Evolutionary conservation across 768 basidiomycete species (phyloP).

Genomic region (Lactarius sanguifluus): DNA sequence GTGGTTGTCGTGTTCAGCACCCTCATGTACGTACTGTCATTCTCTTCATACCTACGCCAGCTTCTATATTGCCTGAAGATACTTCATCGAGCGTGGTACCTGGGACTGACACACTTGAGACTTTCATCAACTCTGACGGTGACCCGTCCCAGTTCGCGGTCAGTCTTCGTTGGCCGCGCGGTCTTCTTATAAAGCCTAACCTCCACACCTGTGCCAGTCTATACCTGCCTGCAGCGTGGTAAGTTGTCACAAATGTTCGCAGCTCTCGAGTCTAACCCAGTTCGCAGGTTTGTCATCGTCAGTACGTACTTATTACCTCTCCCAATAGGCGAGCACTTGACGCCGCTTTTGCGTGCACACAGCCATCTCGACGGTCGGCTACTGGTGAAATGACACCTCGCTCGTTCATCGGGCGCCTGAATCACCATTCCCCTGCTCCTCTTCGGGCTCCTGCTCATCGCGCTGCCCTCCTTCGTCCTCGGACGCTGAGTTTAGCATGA

Average conservation of each 20-base stretch:
- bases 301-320: slow-evolving; percentile 49
- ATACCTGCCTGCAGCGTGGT: slow-evolving; percentile 83
- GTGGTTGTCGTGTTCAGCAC: slow-evolving; percentile 87
- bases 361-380: slow-evolving; percentile 90
- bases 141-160: slow-evolving; percentile 79
- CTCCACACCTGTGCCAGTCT: slow-evolving; percentile 39
- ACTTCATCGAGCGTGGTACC: slow-evolving; percentile 86
- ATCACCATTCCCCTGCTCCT: slow-evolving; percentile 84
- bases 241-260: slow-evolving; percentile 36
- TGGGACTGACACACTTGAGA: slow-evolving; percentile 82
- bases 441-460: slow-evolving; percentile 86
- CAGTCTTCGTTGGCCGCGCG: slow-evolving; percentile 30
- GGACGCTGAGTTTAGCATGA: slow-evolving; percentile 87
- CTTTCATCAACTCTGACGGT: slow-evolving; percentile 83
- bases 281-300: slow-evolving; percentile 65
- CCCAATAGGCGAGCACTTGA: neutral
- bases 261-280: neutral
- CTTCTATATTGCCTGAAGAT: slow-evolving; percentile 42
- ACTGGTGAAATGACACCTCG: slow-evolving; percentile 90
- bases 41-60: neutral
- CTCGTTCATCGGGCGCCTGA: slow-evolving; percentile 81
- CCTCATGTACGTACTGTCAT: slow-evolving; percentile 48
- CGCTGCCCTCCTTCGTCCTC: slow-evolving; percentile 87
- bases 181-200: neutral
- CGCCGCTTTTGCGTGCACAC: slow-evolving; percentile 3